phyloP scores from a whole-genome alignment of 768 basidiomycete species.

The Termitomyces titanicus region DNA sequence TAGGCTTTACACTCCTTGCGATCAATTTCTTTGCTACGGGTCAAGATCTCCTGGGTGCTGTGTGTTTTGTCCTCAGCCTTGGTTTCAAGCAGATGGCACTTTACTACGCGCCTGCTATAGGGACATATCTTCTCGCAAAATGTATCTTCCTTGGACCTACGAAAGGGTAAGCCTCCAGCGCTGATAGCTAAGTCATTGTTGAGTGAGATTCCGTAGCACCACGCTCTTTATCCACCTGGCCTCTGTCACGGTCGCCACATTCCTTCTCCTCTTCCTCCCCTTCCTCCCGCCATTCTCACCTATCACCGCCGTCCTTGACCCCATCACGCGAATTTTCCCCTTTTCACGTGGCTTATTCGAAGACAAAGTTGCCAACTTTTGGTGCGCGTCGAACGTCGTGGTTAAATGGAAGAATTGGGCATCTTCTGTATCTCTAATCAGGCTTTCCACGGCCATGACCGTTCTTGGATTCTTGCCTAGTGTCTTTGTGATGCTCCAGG shows the following conservation, averaged over 20 bases:
- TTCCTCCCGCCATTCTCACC: constrained; percentile 71
- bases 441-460: constrained; percentile 65
- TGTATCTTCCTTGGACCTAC: constrained; percentile 75
- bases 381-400: constrained; percentile 89
- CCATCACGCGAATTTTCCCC: constrained; percentile 84
- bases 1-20: constrained; percentile 68
- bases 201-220: constrained; percentile 20
- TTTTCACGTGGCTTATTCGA: constrained; percentile 89
- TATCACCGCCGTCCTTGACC: constrained; percentile 46
- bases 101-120: constrained; percentile 92
- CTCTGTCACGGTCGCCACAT: constrained; percentile 55
- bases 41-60: constrained; percentile 70
- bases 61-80: constrained; percentile 80
- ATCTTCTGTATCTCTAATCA: constrained; percentile 46
- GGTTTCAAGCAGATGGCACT: constrained; percentile 96
- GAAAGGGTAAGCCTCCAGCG: constrained; percentile 52
- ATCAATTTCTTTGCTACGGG: constrained; percentile 67
- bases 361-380: constrained; percentile 96
- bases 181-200: background rate
- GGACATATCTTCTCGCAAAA: constrained; percentile 85
- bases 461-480: constrained; percentile 66
- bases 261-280: constrained; percentile 71
- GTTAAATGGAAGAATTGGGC: constrained; percentile 78
- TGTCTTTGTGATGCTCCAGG: constrained; percentile 40
- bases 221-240: constrained; percentile 67